Evolutionary conservation across 1,139 yeast genomes (phyloP), one percentile per base, ranked within the genome.

Genomic region (Blastobotrys illinoisensis): DNA sequence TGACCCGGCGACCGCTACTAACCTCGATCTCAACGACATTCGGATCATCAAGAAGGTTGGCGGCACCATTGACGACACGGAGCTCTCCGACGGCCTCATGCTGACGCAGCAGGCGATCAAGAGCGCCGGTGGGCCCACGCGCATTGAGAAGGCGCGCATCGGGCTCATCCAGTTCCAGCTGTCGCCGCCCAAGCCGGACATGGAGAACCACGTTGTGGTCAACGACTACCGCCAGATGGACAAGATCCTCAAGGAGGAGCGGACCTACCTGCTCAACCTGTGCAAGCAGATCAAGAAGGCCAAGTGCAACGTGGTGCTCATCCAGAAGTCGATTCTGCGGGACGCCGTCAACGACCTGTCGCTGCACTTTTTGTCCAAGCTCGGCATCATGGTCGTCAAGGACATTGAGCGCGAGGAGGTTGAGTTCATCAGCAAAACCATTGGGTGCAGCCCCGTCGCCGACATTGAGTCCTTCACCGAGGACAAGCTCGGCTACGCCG

Each of bases 171-270:
- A 95, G 73, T 93, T 93, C 76, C 99, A 93, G 74, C 78, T 93
- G 59, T 90, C 98, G 32, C 99, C 99, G 47, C 99, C 99, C 64
- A 93, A 93, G 71, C 99, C 99, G 45, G 99, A 93, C 69, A 88
- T 95, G 86, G 99, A 93, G 74, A 93, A 93, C 70, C 93, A 91
- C 69, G 95, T 93, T 56, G 96, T 95, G 53, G 98, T 93, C 54
- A 93, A 88, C 69, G 99, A 93, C 72, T 93, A 93, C 75, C 83
- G 99, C 74, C 99, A 95, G 73, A 93, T 93, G 99, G 99, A 93
- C 74, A 93, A 91, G 76, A 93, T 93, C 64, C 79, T 93, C 68
- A 95, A 95, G 70, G 99, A 93, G 73, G 99, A 93, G 77, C 84
- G 99, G 70, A 95, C 96, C 26, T 93, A 93, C 70, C 76, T 93